Evolutionary conservation across 768 basidiomycete genomes (phyloP).

Genomic region (Tricholoma bakamatsutake): DNA sequence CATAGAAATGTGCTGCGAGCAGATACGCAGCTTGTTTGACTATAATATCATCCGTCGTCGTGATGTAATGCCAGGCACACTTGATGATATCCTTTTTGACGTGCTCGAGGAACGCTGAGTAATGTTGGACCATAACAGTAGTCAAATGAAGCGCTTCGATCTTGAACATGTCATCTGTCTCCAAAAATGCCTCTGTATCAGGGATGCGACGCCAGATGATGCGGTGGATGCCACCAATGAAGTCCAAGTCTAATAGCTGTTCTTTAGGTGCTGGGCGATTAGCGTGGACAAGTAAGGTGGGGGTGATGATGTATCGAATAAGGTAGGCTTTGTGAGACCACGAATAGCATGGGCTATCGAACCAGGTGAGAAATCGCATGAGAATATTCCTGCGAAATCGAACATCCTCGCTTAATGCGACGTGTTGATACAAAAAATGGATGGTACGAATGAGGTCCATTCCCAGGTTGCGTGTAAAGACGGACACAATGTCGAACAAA

Average conservation of each 20-base stretch:
- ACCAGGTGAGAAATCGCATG: constrained; percentile 82
- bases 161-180: constrained; percentile 77
- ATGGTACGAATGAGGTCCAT: constrained; percentile 76
- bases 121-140: constrained; percentile 81
- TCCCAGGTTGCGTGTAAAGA: constrained; percentile 75
- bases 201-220: constrained; percentile 79
- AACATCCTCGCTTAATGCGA: constrained; percentile 65
- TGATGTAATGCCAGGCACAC: constrained; percentile 86
- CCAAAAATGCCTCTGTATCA: constrained; percentile 33
- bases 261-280: constrained; percentile 44
- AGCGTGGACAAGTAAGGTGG: constrained; percentile 76
- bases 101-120: constrained; percentile 72
- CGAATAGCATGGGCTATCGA: constrained; percentile 54
- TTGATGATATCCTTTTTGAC: constrained; percentile 90
- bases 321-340: constrained; percentile 77
- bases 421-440: constrained; percentile 82
- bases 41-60: constrained; percentile 71
- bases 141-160: constrained; percentile 91
- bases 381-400: constrained; percentile 78
- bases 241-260: constrained; percentile 64
- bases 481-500: constrained; percentile 78
- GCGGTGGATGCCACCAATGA: constrained; percentile 62
- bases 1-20: constrained; percentile 87
- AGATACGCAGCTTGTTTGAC: constrained; percentile 93
- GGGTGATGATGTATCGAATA: constrained; percentile 81